Percentiles rank a stretch among this genome's conserved stretches.
Conservation (phyloP, 2,329 filamentous ascomycete species). For the Tricladium varicosporioides region DNA sequence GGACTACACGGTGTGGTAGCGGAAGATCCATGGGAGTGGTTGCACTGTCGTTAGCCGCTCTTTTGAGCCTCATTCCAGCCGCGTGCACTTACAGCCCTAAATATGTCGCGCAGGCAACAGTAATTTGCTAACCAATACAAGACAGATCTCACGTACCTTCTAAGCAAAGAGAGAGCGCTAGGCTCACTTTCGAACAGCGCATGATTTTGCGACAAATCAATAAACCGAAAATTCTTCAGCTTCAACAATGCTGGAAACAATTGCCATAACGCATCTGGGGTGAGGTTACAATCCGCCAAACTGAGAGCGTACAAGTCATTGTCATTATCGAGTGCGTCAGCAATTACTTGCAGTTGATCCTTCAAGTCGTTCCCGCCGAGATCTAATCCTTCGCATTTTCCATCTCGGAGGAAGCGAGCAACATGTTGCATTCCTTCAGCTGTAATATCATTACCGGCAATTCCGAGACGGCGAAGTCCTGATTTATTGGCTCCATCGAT, state of each 20-base stretch:
- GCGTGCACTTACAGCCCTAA: constrained; percentile 4
- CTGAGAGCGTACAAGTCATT: constrained; percentile 76
- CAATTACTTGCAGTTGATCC: constrained; percentile 53
- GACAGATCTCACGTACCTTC: constrained; percentile 54
- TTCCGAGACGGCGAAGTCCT: constrained; percentile 73
- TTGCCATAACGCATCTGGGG: constrained; percentile 67
- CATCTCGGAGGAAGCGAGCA: constrained; percentile 70
- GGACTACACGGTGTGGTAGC: not conserved
- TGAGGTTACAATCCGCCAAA: constrained; percentile 80
- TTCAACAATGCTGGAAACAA: constrained; percentile 72
- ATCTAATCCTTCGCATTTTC: constrained; percentile 83
- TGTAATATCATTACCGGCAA: constrained; percentile 80
- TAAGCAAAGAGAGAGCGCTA: constrained; percentile 70
- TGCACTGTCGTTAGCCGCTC: not conserved
- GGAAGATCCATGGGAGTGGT: not conserved
- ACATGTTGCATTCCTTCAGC: constrained; percentile 73
- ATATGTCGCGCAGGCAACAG: not conserved
- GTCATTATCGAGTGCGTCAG: constrained; percentile 49
- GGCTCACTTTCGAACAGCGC: constrained; percentile 72
- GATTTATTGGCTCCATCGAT: constrained; percentile 81
- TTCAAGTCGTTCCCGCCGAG: constrained; percentile 77
- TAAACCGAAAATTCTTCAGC: constrained; percentile 75
- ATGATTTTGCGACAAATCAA: constrained; percentile 89
- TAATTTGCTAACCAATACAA: constrained; percentile 2
- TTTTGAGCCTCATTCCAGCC: constrained; percentile 23